Evolutionary conservation across 75 land plant species (phyloP).

Genomic region (Cupressus sempervirens): DNA sequence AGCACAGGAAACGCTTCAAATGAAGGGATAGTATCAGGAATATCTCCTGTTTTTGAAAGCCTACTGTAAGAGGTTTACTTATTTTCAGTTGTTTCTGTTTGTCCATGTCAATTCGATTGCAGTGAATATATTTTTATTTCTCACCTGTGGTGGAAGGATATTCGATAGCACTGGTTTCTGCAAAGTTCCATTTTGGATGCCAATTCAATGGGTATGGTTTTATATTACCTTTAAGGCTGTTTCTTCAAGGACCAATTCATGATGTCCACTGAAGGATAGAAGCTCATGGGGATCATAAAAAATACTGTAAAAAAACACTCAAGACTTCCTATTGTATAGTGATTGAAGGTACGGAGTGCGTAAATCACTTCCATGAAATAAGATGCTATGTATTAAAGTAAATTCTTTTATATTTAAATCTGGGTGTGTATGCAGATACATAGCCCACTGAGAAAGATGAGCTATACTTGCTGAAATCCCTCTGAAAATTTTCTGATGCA

Average conservation of each 20-base stretch:
- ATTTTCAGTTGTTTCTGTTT: not conserved
- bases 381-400: not conserved
- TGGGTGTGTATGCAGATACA: not conserved
- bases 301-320: not conserved
- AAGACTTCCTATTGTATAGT: not conserved
- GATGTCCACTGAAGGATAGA: not conserved
- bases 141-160: not conserved
- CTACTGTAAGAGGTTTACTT: not conserved
- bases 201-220: not conserved
- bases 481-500: not conserved
- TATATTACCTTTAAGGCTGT: not conserved
- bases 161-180: not conserved
- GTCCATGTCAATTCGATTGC: not conserved
- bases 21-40: not conserved
- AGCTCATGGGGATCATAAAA: not conserved
- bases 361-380: not conserved
- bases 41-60: slow-evolving; percentile 8
- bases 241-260: not conserved
- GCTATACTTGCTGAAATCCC: not conserved
- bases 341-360: not conserved
- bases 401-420: not conserved
- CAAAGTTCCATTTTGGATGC: not conserved
- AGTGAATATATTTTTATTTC: not conserved
- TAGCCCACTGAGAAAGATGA: not conserved
- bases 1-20: not conserved